Percentiles rank a stretch among this genome's conserved stretches.
Evolutionary conservation across 2,329 filamentous ascomycete species (phyloP).

Genomic region (Allantophomopsis cytisporea): DNA sequence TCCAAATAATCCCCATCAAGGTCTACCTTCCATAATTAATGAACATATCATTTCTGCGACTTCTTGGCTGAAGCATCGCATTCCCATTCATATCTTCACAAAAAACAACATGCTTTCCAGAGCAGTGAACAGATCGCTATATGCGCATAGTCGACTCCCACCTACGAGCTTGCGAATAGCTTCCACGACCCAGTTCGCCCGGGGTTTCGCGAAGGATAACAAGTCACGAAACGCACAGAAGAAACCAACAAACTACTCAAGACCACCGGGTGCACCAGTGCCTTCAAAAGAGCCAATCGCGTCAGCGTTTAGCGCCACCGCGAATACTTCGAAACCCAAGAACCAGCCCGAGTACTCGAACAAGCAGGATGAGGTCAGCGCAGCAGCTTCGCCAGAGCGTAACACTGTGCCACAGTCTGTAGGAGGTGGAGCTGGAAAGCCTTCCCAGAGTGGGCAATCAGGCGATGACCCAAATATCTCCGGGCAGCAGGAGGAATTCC

Average conservation of each 20-base stretch:
- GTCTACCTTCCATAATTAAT: too few species aligned
- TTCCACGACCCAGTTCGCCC: constrained; percentile 24
- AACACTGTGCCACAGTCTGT: constrained; percentile 5
- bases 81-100: constrained; percentile 1
- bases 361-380: constrained; percentile 17
- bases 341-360: constrained; percentile 8
- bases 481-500: constrained; percentile 13
- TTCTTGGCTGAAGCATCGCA: constrained; percentile 16
- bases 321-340: constrained; percentile 3
- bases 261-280: constrained; percentile 7
- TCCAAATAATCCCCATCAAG: not conserved
- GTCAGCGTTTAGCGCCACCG: too few species aligned
- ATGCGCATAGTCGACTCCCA: not conserved
- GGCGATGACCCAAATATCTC: constrained; percentile 8
- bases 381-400: constrained; percentile 18
- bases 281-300: not conserved
- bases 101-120: constrained; percentile 16
- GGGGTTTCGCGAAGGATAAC: constrained; percentile 28
- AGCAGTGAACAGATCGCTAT: constrained; percentile 12
- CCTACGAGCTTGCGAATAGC: constrained; percentile 17
- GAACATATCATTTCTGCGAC: constrained; percentile 3
- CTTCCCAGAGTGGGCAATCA: constrained; percentile 5
- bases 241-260: constrained; percentile 11
- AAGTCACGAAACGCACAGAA: constrained; percentile 11
- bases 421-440: constrained; percentile 5